Evolutionary conservation across 345 rosid species (phyloP), one percentile per base, ranked within the genome.

Genomic region (Eucalyptus erythrocorys): DNA sequence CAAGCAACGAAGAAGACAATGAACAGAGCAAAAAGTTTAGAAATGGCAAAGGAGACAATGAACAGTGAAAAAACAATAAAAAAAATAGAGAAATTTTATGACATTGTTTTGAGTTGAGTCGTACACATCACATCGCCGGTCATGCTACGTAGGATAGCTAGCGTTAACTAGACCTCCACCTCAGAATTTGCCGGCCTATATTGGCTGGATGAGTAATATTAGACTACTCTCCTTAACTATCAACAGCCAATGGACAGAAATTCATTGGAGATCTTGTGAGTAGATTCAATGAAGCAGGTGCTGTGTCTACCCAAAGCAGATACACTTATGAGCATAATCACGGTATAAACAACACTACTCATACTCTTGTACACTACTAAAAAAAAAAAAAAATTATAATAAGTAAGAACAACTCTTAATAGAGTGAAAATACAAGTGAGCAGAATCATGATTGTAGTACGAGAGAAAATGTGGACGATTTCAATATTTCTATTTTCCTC

Each of bases 51-150:
- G 76, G 34, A n/a, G 76, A 64, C 76, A n/a, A 64, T n/a, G 10
- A 13, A 64, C 40, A 22, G 21, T 14, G 14, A 4, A 64, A 7
- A 16, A 14, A 64, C 3, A n/a, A n/a, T 2, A n/a, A 6, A 7
- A 21, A 24, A 4, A n/a, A 64, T 6, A 64, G 66, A 64, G 34
- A 61, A 64, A n/a, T n/a, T 64, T 64, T n/a, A n/a, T 10, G 37
- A n/a, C 21, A 7, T 64, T 3, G 5, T 64, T 24, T 7, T 64
- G 37, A 64, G 10, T 30, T n/a, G 19, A 64, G 3, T n/a, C 1
- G 3, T 30, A n/a, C 37, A n/a, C 10, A 7, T 64, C 4, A 64
- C 2, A n/a, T 30, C 0, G 5, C 37, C 10, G 5, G 3, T 4
- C 19, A 8, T 1, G 37, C 32, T 22, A 51, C 1, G 14, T n/a